Percentiles rank a stretch among this genome's conserved stretches.
These are phyloP conservation scores for Populus ilicifolia DNA, from an alignment of 345 rosid species.

Conservation along the genomic window DNA sequence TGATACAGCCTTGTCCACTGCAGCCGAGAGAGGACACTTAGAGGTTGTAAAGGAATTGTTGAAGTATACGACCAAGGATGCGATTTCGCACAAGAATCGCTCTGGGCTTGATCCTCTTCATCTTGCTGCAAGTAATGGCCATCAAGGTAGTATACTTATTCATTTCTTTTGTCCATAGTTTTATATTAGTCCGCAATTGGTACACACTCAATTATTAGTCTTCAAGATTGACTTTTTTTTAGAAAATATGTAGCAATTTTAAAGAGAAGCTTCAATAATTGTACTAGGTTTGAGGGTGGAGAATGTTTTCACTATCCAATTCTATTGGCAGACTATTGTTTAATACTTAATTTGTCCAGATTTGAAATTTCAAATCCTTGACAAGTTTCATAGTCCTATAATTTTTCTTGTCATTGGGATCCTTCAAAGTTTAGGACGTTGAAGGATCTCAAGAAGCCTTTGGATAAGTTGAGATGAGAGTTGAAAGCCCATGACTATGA, in stretches of 20 bases:
- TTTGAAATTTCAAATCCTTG: background rate
- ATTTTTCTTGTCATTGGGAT: background rate
- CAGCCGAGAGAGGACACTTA: slow-evolving; percentile 81
- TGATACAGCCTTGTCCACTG: slow-evolving; percentile 80
- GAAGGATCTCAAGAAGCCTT: background rate
- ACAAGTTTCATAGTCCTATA: background rate
- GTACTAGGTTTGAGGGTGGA: background rate
- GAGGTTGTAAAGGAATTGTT: slow-evolving; percentile 71
- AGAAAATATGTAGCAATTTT: no score
- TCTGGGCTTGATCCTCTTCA: slow-evolving; percentile 74
- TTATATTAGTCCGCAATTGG: no score
- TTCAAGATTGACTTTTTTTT: no score
- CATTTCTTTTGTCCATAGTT: background rate
- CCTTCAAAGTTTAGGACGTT: background rate
- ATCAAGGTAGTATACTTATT: slow-evolving; percentile 46
- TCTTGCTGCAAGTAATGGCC: slow-evolving; percentile 81
- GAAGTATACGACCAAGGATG: slow-evolving; percentile 52
- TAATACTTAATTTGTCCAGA: background rate
- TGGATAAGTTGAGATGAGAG: no score
- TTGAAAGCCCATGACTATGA: no score
- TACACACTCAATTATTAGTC: no score
- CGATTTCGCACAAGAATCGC: slow-evolving; percentile 57
- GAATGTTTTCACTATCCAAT: background rate
- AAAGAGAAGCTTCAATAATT: background rate
- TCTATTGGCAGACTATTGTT: background rate